Evolutionary conservation across 495 filamentous ascomycete genomes (phyloP), one percentile per base, ranked within the genome.

Genomic region (Bacidia gigantensis): DNA sequence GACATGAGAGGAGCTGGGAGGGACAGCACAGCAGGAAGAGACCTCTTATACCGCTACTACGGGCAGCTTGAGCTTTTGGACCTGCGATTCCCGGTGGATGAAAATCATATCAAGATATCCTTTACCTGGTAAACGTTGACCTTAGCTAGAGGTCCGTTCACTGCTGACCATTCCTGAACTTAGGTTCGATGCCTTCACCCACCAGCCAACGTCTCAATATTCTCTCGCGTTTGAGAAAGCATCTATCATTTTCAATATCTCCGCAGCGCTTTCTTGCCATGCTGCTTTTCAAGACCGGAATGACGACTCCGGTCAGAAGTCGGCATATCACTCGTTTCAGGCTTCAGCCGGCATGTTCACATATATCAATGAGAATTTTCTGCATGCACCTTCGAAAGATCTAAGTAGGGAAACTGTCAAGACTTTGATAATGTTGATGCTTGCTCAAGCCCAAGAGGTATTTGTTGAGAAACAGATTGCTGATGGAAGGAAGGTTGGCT

Each of bases 221-320:
- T 95, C 89, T 26, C 77, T 97, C 26, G 92, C 92, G 26, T 98
- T 89, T 67, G 92, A 98, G 67, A 98, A 98, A 67, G 92, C 92
- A 18, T 97, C 93, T 51, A 94, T 98, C 64, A 95, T 98, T 60
- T 98, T 98, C 78, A 98, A 98, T 67, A 97, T 98, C 62, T 94
- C 92, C 20, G 93, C 92, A 54, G 89, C 97, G 7, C 74, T 97
- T 17, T 97, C 89, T 18, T 95, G 90, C 60, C 89, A 98, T 72
- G 92, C 89, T 45, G 92, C 92, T 51, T 75, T 88, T 64, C 92
- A 97, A 65, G 86, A 89, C 54, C 83, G 93, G 20, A 85, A 82
- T 53, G 89, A 97, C 61, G 93, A 97, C 54, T 72, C 83, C 18
- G 90, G 93, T 23, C 77, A 97, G 56, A 98, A 97, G 69, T 92